Evolutionary conservation across 2,329 filamentous ascomycete genomes (phyloP), one percentile per base, ranked within the genome.

Genomic region (Thelonectria blattea): DNA sequence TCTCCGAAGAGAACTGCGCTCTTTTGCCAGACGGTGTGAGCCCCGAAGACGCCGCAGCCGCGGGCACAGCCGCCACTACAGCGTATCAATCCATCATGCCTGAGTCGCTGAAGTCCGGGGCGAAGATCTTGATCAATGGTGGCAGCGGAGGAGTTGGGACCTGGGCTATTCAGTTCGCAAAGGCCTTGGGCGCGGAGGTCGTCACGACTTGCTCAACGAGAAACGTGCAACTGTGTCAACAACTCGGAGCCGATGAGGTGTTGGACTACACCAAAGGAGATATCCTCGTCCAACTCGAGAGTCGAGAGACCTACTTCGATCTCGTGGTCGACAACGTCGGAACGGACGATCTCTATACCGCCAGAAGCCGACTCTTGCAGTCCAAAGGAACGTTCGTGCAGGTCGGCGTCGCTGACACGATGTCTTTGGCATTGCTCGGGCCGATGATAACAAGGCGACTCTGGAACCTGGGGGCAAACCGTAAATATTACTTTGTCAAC

Each of bases 121-220:
- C 56, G 3, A 61, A 60, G 2, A 61, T 79, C 15, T 63, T 79
- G 32, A 67, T 79, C 52, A 59, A 62, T 12, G 60, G 60, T 6
- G 60, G 60, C 10, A 59, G 60, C 34, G 78, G 78, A 9, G 77
- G 72, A 0, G 73, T 75, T 3, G 78, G 78, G 2, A 65, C 71
- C 0, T 79, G 72, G 51, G 65, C 71, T 1, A 71, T 80, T 5
- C 77, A 79, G 61, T 61, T 80, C 9, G 78, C 75, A 20, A 75
- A 75, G 37, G 65, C 67, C 0, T 45, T 71, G 3, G 74, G 74
- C 1, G 71, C 67, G 41, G 67, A 75, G n/a, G 74, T 77, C n/a
- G 73, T 71, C 4, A 69, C 74, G 9, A 69, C 73, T 3, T 75
- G 74, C 47, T 78, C 76, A 12, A 69, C 70, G 12, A 56, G 22